Evolutionary conservation across 2,329 filamentous ascomycete species (phyloP).

Genomic region (Aspergillus sp.): DNA sequence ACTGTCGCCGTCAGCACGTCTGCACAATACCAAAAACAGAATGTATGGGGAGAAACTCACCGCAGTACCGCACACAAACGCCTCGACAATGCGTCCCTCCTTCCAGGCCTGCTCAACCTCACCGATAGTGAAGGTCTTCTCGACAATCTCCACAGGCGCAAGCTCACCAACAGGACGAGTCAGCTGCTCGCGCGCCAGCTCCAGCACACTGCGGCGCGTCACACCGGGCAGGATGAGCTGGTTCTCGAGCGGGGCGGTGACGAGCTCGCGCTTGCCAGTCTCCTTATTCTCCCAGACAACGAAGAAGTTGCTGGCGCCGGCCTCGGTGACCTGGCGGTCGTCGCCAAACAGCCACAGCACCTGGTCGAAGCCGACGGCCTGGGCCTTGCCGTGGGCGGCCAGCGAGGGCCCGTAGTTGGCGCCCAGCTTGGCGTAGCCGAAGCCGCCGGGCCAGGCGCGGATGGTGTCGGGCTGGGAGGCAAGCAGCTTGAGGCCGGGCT

Average conservation of each 20-base stretch:
- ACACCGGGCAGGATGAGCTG: slow-evolving; percentile 85
- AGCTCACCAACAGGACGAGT: slow-evolving; percentile 42
- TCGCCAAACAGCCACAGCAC: slow-evolving; percentile 90
- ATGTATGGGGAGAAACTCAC: slow-evolving; percentile 53
- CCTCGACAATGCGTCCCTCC: slow-evolving; percentile 77
- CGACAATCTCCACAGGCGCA: slow-evolving; percentile 77
- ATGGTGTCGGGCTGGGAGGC: slow-evolving; percentile 80
- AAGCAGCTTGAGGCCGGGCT: slow-evolving; percentile 62
- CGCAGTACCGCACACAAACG: slow-evolving; percentile 84
- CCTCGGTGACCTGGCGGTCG: slow-evolving; percentile 79
- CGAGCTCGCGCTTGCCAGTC: slow-evolving; percentile 62
- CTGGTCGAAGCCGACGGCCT: slow-evolving; percentile 74
- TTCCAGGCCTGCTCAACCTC: slow-evolving; percentile 70
- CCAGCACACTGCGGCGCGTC: slow-evolving; percentile 76
- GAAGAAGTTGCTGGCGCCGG: slow-evolving; percentile 91
- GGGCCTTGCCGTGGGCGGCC: slow-evolving; percentile 73
- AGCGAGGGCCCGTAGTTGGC: slow-evolving; percentile 90
- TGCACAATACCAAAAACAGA: not conserved
- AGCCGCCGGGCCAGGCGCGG: slow-evolving; percentile 89
- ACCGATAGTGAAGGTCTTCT: slow-evolving; percentile 77
- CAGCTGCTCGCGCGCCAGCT: slow-evolving; percentile 67
- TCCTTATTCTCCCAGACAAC: slow-evolving; percentile 67
- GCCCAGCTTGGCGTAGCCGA: slow-evolving; percentile 87
- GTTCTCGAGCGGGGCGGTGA: slow-evolving; percentile 81
- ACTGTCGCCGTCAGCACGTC: slow-evolving; percentile 44